These are phyloP conservation scores for Cucurbita moschata DNA, from an alignment of 306 rosid genomes.

Conservation along the genomic window DNA sequence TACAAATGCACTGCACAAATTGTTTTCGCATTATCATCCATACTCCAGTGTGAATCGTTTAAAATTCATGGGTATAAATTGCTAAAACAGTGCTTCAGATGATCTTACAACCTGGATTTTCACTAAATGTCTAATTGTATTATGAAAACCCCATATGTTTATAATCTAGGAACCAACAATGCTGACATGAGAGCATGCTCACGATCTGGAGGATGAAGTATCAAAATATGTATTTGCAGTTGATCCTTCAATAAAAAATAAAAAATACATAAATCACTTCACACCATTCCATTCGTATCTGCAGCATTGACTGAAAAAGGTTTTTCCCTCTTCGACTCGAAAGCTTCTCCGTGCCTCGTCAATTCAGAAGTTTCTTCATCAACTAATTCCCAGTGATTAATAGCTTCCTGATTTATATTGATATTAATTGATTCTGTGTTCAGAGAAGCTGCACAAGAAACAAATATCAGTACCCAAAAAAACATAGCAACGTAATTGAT, in stretches of 20 bases:
- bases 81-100: not conserved
- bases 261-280: not conserved
- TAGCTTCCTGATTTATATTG: conserved; percentile 26
- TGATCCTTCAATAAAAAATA: conserved; percentile 15
- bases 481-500: not conserved
- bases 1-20: not conserved
- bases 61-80: not conserved
- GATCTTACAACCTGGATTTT: not conserved
- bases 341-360: conserved; percentile 26
- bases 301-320: conserved; percentile 29
- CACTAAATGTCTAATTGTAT: not conserved
- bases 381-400: conserved; percentile 21
- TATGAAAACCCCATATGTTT: not conserved
- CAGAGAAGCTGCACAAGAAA: conserved; percentile 34
- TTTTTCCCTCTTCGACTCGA: conserved; percentile 25
- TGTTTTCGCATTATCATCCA: not conserved
- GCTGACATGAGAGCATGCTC: not conserved
- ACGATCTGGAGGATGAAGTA: not conserved
- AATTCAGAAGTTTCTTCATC: conserved; percentile 28
- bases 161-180: not conserved
- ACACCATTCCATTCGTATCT: conserved; percentile 35
- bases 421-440: conserved; percentile 28
- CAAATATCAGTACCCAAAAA: conserved; percentile 14
- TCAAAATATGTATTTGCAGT: not conserved
- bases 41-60: not conserved